Evolutionary conservation across 306 rosid species (phyloP).

Genomic region (Citrullus mucosospermus): DNA sequence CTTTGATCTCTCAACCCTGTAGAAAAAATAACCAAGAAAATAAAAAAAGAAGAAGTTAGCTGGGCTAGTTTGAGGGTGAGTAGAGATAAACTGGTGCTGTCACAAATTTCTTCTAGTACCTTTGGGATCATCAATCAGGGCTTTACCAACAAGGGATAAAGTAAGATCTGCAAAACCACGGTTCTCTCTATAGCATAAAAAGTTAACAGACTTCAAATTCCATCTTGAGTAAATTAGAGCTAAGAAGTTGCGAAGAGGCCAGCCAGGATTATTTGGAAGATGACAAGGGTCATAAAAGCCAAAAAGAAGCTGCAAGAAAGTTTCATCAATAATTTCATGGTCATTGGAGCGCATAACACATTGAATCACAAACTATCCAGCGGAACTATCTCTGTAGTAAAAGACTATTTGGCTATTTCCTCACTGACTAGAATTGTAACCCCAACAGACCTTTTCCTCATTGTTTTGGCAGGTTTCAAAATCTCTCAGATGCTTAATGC

Average conservation of each 20-base stretch:
- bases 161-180: constrained; percentile 88
- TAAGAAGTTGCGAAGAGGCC: constrained; percentile 95
- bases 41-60: constrained; percentile 12
- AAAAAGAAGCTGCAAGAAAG: constrained; percentile 53
- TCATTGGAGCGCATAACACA: constrained; percentile 6
- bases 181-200: constrained; percentile 84
- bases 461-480: constrained; percentile 50
- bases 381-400: constrained; percentile 1
- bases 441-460: constrained; percentile 48
- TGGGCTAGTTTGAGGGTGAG: constrained; percentile 1
- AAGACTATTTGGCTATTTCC: constrained; percentile 3
- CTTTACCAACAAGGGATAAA: constrained; percentile 76
- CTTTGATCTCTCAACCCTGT: constrained; percentile 43
- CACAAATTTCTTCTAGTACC: constrained; percentile 36
- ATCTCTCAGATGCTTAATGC: constrained; percentile 59
- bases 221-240: constrained; percentile 64
- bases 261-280: constrained; percentile 80
- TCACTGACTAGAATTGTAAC: constrained; percentile 12
- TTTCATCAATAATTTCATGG: constrained; percentile 5
- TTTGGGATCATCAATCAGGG: constrained; percentile 42
- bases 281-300: constrained; percentile 98
- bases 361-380: background rate
- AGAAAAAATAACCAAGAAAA: background rate
- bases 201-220: constrained; percentile 57
- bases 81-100: constrained; percentile 9